Evolutionary conservation across 805 yeast genomes (phyloP).

Genomic region (Tetrapisispora iriomotensis): DNA sequence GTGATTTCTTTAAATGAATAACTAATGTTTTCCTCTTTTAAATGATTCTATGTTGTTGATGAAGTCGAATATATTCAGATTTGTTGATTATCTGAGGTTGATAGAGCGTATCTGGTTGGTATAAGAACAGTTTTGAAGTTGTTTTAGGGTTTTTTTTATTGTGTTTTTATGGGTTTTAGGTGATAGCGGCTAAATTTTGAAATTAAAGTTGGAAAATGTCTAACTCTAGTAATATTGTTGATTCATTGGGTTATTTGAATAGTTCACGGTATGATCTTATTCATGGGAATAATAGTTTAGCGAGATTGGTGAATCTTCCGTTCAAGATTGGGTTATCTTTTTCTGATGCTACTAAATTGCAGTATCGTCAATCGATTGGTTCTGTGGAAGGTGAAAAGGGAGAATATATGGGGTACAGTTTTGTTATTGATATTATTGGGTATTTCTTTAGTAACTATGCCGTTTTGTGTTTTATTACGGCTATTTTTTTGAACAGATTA

Average conservation of each 20-base stretch:
- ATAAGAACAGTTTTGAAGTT: too few species aligned
- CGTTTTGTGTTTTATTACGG: conserved; percentile 46
- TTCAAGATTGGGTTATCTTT: conserved; percentile 16
- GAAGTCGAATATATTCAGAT: too few species aligned
- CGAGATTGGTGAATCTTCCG: conserved; percentile 15
- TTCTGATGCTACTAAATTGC: conserved; percentile 14
- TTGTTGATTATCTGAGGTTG: too few species aligned
- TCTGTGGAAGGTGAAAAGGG: conserved; percentile 3
- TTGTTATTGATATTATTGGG: conserved; percentile 19
- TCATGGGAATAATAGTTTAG: conserved; percentile 8
- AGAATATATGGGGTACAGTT: not conserved
- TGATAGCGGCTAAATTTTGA: too few species aligned
- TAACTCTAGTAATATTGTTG: not conserved
- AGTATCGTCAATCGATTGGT: conserved; percentile 13
- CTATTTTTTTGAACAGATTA: conserved; percentile 48
- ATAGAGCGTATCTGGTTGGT: too few species aligned
- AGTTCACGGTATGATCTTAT: conserved; percentile 14
- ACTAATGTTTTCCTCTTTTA: too few species aligned
- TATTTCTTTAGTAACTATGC: conserved; percentile 44
- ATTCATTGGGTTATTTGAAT: conserved; percentile 15
- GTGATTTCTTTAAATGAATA: too few species aligned
- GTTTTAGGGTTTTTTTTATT: too few species aligned
- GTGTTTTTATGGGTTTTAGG: too few species aligned
- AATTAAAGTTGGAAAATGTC: not conserved
- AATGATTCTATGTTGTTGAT: too few species aligned